Conservation (phyloP, 2,329 filamentous ascomycete species). For the Ascochyta pisi region DNA sequence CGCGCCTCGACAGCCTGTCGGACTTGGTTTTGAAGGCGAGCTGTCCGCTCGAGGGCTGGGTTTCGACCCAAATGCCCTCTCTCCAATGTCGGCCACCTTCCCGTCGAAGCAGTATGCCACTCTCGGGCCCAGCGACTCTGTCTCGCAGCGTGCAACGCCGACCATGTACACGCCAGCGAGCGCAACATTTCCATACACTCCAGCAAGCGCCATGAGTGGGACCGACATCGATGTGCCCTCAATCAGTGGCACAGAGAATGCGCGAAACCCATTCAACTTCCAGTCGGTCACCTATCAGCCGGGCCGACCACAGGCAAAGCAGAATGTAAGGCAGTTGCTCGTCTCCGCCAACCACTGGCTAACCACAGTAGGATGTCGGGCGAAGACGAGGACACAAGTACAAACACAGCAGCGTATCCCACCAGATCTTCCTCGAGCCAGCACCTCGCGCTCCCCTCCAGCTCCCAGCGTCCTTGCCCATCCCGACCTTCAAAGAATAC, state of each 20-base stretch:
- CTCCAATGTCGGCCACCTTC: conserved; percentile 50
- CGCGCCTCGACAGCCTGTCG: conserved; percentile 35
- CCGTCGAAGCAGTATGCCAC: conserved; percentile 45
- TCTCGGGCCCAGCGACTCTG: conserved; percentile 43
- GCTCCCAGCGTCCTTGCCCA: conserved; percentile 87
- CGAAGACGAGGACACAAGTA: conserved; percentile 96
- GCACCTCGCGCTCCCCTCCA: conserved; percentile 84
- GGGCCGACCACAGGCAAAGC: conserved; percentile 72
- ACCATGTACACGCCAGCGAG: conserved; percentile 44
- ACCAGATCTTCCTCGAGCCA: conserved; percentile 96
- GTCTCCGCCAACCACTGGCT: conserved; percentile 17
- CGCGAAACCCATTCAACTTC: conserved; percentile 88
- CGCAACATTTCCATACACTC: conserved; percentile 44
- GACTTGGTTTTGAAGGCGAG: conserved; percentile 44
- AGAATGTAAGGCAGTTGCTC: conserved; percentile 54
- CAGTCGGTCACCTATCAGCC: conserved; percentile 66
- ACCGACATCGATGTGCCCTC: conserved; percentile 41
- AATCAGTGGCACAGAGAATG: conserved; percentile 43
- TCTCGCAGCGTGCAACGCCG: conserved; percentile 44
- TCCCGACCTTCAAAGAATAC: conserved; percentile 87
- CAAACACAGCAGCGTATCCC: conserved; percentile 94
- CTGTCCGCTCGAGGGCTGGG: conserved; percentile 35
- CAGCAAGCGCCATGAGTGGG: conserved; percentile 37
- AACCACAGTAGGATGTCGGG: conserved; percentile 73
- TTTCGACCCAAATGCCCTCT: conserved; percentile 45